Evolutionary conservation across 352 stramenopile genomes (phyloP), one percentile per base, ranked within the genome.

Genomic region (Achlya hypogyna): DNA sequence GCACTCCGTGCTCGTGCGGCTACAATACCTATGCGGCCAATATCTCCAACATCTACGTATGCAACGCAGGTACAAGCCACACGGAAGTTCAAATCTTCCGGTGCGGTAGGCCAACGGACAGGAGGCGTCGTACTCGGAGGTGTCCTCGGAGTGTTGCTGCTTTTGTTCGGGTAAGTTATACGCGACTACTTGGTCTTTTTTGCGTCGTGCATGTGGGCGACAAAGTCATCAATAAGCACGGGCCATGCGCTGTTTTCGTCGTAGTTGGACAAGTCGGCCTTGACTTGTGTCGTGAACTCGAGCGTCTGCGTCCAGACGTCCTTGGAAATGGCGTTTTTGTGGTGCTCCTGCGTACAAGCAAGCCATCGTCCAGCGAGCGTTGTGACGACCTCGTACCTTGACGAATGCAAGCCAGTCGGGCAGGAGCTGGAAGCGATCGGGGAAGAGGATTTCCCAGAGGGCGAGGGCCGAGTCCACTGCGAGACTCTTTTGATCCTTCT

Each of bases 161-260:
- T 45, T 1, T 18, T 45, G 38, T 18, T 45, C 38, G n/a, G 34
- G 6, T 42, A 45, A 10, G 38, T 45, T 45, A 1, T 10, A 10
- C n/a, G 38, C 38, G 38, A 10, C 38, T 45, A 3, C 38, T 45
- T 10, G 12, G 14, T 3, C 2, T 10, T 45, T 18, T 10, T 45
- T 18, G 34, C 6, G 34, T 88, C 72, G 42, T 79, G 72, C 74
- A 92, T 80, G 59, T 91, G 65, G 18, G 73, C 69, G 53, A 88
- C 83, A 73, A 93, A 95, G 51, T 95, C 86, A 66, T 95, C 86
- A 22, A 95, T 74, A 25, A 95, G 70, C 62, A 95, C 86, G 22
- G 86, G 86, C 86, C 86, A 95, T 16, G 86, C 86, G 63, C 82
- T 82, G 45, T 95, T 95, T 58, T 91, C 84, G 69, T 95, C 84